Percentiles rank a stretch among this genome's conserved stretches.
Evolutionary conservation across 345 rosid genomes (phyloP).

Genomic region (Acer negundo): DNA sequence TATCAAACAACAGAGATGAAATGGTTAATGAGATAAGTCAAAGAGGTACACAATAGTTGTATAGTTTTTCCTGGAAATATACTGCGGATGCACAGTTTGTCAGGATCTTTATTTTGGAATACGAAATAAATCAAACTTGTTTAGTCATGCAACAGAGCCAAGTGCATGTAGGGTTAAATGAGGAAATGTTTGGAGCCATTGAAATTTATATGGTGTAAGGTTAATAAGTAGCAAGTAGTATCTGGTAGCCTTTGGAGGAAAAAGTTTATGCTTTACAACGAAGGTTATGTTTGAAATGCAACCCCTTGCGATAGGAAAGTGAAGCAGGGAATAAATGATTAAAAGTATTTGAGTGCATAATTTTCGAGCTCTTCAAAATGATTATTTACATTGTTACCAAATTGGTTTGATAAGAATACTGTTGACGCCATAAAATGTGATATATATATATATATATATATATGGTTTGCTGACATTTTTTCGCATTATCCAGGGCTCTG

Average conservation of each 20-base stretch:
- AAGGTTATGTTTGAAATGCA: neutral
- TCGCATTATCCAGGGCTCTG: slow-evolving; percentile 63
- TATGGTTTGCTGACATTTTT: slow-evolving; percentile 11
- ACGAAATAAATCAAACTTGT: neutral
- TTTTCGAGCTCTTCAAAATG: neutral
- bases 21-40: slow-evolving; percentile 1
- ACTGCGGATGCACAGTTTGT: neutral
- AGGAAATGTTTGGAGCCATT: neutral
- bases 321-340: neutral
- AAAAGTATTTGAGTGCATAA: neutral
- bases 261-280: neutral
- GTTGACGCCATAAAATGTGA: too few species aligned
- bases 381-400: neutral
- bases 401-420: neutral
- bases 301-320: neutral
- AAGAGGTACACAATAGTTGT: neutral
- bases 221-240: neutral
- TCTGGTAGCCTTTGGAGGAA: neutral
- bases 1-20: slow-evolving; percentile 4
- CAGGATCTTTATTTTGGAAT: neutral
- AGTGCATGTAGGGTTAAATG: slow-evolving; percentile 1
- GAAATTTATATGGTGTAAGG: neutral
- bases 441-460: too few species aligned
- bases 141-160: neutral
- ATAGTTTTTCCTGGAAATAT: neutral